A percentile compares a stretch with the other conserved stretches of the same genome.
Evolutionary conservation across 768 basidiomycete species (phyloP).

Genomic region (Rhizopogon sp.): DNA sequence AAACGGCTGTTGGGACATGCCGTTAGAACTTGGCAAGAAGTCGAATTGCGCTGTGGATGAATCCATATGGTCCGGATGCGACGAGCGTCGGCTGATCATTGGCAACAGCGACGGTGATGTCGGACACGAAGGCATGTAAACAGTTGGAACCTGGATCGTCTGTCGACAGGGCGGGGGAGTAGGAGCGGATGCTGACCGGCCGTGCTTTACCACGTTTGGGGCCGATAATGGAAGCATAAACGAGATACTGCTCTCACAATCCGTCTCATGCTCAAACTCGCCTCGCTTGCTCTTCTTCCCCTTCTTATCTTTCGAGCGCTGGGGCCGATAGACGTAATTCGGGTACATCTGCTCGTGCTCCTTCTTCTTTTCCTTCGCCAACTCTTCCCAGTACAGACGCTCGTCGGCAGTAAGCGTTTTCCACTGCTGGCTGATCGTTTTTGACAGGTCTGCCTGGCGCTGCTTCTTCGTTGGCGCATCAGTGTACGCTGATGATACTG

Average conservation of each 20-base stretch:
- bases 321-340: constrained; percentile 75
- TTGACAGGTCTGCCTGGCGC: constrained; percentile 74
- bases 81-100: constrained; percentile 58
- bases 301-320: constrained; percentile 47
- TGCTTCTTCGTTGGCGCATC: constrained; percentile 58
- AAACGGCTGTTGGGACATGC: constrained; percentile 38
- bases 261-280: constrained; percentile 34
- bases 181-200: constrained; percentile 53
- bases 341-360: constrained; percentile 74
- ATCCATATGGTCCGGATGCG: constrained; percentile 45
- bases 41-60: constrained; percentile 44
- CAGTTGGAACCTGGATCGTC: constrained; percentile 63
- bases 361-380: constrained; percentile 76
- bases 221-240: constrained; percentile 36
- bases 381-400: constrained; percentile 66
- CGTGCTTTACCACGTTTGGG: constrained; percentile 35
- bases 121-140: constrained; percentile 60
- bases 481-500: constrained; percentile 18
- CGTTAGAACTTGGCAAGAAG: constrained; percentile 44
- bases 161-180: constrained; percentile 62
- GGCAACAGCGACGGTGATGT: constrained; percentile 50
- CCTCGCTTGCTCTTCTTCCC: constrained; percentile 36
- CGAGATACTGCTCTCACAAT: constrained; percentile 51
- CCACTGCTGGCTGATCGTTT: constrained; percentile 81
- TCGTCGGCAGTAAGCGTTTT: constrained; percentile 62